Base-by-base conservation (phyloP, 83 land plant genomes). In the Picea engelmannii region DNA sequence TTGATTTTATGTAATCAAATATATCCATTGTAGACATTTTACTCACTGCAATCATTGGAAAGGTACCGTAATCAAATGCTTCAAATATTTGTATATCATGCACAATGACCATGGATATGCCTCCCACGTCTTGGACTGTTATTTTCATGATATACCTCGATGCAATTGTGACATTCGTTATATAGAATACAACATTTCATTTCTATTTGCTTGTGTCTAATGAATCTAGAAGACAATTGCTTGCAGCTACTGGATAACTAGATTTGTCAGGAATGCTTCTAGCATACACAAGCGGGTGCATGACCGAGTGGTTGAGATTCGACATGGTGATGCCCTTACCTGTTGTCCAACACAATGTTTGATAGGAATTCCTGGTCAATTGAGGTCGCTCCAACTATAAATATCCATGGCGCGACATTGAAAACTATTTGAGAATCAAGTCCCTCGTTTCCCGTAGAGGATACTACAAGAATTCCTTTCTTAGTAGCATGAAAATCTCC, bases 381-480 rank as follows among this genome's bases (percentile, higher is more conserved):
- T 44, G 67, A 90, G 71, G 91, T 88, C 68, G 92, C 96, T 8
- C 86, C 96, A 68, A 91, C 90, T 0, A 94, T 91, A 21, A 91
- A 62, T 13, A 91, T 85, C 96, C 96, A 93, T 1, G 96, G 96
- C 13, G 92, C 92, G 0, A 89, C 13, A 59, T 93, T 93, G 4
- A 86, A 86, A 52, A 93, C 88, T 4, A 89, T 85, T 66, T 35
- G 78, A 67, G 87, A 79, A 58, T 83, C 83, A 63, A 94, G 96
- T 0, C 96, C 94, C n/a, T 88, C 90, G 68, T 93, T 93, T 12
- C 94, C 96, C 8, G 83, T 94, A 21, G 96, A 93, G 47, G 88
- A 90, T n/a, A 90, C 90, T 7, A 91, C 94, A 49, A 90, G 62
- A 8, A 89, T 83, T 2, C 90, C 7, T 42, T 42, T 42, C 6